A percentile compares a stretch with the other conserved stretches of the same genome.
These are phyloP conservation scores for Aspergillus pseudotamarii DNA, from an alignment of 2,329 filamentous ascomycete species.

Conservation along the genomic window DNA sequence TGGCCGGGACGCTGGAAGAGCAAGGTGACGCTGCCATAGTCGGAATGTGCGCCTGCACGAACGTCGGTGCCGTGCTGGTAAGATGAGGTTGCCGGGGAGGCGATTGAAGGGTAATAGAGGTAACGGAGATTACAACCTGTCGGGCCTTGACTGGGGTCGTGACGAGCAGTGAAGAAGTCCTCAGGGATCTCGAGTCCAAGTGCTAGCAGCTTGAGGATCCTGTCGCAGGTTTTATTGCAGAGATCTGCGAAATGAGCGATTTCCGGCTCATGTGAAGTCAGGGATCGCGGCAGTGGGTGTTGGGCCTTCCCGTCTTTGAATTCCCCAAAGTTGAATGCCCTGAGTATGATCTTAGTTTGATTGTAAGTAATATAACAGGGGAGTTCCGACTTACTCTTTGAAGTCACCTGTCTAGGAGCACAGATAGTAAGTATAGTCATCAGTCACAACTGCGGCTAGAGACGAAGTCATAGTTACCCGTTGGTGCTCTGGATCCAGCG, in stretches of 20 bases:
- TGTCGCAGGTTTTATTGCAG: conserved; percentile 73
- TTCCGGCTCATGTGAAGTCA: conserved; percentile 62
- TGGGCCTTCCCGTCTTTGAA: conserved; percentile 70
- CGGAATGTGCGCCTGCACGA: conserved; percentile 87
- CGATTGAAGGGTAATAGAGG: conserved; percentile 69
- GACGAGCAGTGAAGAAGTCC: conserved; percentile 64
- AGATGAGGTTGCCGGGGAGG: conserved; percentile 44
- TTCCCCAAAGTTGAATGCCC: conserved; percentile 89
- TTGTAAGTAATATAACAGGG: neutral
- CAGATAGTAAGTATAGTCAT: conserved; percentile 1
- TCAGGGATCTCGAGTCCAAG: conserved; percentile 65
- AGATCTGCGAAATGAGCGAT: conserved; percentile 68
- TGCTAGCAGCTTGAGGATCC: conserved; percentile 75
- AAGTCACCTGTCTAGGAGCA: conserved; percentile 71
- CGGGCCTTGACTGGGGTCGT: conserved; percentile 54
- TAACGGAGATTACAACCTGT: conserved; percentile 67
- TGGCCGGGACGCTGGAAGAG: conserved; percentile 86
- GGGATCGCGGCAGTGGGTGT: conserved; percentile 72
- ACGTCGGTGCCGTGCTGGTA: conserved; percentile 64
- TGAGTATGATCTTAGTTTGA: conserved; percentile 38
- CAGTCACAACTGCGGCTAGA: conserved; percentile 6
- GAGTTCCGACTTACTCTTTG: conserved; percentile 69
- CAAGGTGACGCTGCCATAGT: conserved; percentile 72
- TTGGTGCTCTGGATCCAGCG: conserved; percentile 80
- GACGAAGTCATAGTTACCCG: conserved; percentile 55